Evolutionary conservation across 2,329 filamentous ascomycete genomes (phyloP).

Genomic region (Ceratocystis colombiana): DNA sequence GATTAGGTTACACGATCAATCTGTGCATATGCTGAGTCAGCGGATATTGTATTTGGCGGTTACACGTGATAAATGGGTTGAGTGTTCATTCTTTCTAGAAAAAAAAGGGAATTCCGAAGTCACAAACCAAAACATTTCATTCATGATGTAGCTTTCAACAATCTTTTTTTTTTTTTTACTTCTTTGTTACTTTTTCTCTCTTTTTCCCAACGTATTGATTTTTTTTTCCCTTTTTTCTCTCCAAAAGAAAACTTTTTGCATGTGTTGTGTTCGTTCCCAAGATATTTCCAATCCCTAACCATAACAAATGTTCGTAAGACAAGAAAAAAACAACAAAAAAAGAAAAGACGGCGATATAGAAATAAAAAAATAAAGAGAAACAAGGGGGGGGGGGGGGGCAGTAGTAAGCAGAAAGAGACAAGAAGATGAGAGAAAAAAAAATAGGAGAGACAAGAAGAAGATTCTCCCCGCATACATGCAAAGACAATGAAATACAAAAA

Average conservation of each 20-base stretch:
- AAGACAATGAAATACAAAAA: conserved; percentile 2
- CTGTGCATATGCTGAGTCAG: background rate
- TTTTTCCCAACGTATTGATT: too few relatives aligned
- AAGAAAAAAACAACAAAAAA: conserved; percentile 7
- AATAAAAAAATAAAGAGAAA: background rate
- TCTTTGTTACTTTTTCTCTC: too few relatives aligned
- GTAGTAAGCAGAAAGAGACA: background rate
- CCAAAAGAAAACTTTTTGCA: too few relatives aligned
- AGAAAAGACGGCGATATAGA: background rate
- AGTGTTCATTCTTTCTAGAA: too few relatives aligned
- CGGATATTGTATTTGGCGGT: background rate
- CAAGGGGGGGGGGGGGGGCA: too few relatives aligned
- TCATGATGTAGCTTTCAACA: too few relatives aligned
- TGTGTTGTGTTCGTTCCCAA: too few relatives aligned
- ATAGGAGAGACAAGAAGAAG: background rate
- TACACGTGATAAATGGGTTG: background rate
- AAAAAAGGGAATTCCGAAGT: too few relatives aligned
- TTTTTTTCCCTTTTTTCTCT: too few relatives aligned
- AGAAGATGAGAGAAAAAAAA: background rate
- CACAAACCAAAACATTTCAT: too few relatives aligned
- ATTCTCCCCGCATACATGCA: background rate
- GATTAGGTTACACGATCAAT: background rate
- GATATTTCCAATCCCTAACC: background rate
- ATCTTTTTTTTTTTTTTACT: too few relatives aligned
- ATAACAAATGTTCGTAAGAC: conserved; percentile 1